Conservation (phyloP, 2,329 filamentous ascomycete species). For the Colletotrichum gloeosporioides region DNA sequence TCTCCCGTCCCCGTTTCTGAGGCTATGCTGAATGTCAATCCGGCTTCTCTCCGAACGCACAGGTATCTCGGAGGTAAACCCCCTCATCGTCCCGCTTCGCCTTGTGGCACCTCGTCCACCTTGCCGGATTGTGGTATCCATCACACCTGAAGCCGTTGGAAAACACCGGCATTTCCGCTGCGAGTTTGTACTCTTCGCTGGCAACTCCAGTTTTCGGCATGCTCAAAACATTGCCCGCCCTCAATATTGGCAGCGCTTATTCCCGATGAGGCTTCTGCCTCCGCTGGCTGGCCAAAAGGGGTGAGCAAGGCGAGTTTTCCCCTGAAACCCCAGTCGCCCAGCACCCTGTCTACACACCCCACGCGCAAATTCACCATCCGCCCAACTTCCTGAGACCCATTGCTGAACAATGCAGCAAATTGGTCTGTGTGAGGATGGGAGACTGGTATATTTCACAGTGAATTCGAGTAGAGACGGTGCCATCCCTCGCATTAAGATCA, state of each 20-base stretch:
- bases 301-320: not conserved
- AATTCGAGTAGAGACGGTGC: not conserved
- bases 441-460: not conserved
- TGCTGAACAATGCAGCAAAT: not conserved
- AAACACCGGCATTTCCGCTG: not conserved
- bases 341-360: not conserved
- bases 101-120: not conserved
- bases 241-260: not conserved
- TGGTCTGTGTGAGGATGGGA: not conserved
- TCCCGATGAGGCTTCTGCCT: not conserved
- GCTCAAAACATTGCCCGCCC: not conserved
- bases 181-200: not conserved
- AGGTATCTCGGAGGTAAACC: not conserved
- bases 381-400: not conserved
- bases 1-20: not conserved
- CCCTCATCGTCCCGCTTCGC: not conserved
- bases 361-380: not conserved
- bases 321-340: not conserved
- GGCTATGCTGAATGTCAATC: slow-evolving; percentile 9
- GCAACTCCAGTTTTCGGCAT: not conserved
- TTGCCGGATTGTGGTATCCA: not conserved
- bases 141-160: not conserved
- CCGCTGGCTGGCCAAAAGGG: not conserved
- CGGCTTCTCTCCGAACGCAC: slow-evolving; percentile 6
- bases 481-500: not conserved